Conservation (phyloP, 2,329 filamentous ascomycete genomes). For the Sporothrix euskadiensis region DNA sequence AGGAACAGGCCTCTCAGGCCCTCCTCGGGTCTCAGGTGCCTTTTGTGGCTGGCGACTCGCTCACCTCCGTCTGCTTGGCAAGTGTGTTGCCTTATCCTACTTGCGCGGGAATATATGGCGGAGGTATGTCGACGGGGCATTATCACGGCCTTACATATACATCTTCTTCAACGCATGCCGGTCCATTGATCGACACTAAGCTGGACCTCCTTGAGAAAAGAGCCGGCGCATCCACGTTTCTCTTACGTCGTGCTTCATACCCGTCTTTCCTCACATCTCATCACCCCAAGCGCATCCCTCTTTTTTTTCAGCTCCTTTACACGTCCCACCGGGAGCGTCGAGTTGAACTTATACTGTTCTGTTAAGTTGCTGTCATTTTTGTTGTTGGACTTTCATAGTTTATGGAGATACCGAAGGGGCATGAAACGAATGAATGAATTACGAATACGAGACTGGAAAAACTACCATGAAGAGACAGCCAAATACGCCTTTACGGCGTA, state of each 20-base stretch:
- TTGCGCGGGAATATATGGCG: not conserved
- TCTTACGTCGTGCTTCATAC: not conserved
- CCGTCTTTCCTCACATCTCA: not conserved
- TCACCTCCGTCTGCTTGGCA: not conserved
- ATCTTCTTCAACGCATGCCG: not conserved
- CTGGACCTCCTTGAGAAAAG: not conserved
- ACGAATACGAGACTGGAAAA: constrained; percentile 13
- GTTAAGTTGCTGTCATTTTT: not conserved
- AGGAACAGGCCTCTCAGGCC: not conserved
- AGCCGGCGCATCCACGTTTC: not conserved
- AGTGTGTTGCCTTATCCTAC: not conserved
- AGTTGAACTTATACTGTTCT: not conserved
- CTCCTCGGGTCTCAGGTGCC: not conserved
- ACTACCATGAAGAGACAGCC: not conserved
- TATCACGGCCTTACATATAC: not conserved
- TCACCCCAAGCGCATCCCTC: not conserved
- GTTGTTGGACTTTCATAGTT: not conserved
- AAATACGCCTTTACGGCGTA: not conserved
- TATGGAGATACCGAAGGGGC: not conserved
- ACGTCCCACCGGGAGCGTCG: not conserved
- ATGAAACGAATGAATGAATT: constrained; percentile 15
- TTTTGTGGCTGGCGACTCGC: not conserved
- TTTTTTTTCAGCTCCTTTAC: not conserved
- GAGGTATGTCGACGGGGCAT: not conserved
- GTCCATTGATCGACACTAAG: constrained; percentile 3